Base-by-base conservation (phyloP, 176 grass and related monocot species). In the Urochloa ruziziensis region DNA sequence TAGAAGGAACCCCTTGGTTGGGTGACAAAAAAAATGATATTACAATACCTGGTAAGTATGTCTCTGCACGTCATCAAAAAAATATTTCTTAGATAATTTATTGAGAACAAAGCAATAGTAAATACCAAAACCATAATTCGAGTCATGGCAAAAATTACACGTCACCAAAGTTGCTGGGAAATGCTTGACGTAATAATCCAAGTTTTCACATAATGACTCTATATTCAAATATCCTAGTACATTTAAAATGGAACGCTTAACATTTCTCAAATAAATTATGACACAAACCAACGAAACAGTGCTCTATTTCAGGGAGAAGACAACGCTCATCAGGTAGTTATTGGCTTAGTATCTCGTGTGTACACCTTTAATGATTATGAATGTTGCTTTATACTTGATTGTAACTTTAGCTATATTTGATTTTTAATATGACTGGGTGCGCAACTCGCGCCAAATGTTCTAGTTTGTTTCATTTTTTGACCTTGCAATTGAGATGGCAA, bases 11-110 rank as follows among this genome's bases (percentile, higher is more conserved):
- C 15, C 52, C 11, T 70, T 77, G 21, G 54, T 18, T 10, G 36
- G 40, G 71, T 12, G 76, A 64, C 44, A 70, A 35, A 33, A 19
- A 73, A 77, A 34, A n/a, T 37, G 5, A 70, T 39, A 87, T 65
- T 28, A 80, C 44, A 73, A 70, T 91, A 93, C 95, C 92, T 94
- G 90, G 92, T 98, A 98, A n/a, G 70, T 94, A 94, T 86, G 90
- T 98, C 77, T 98, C 95, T n/a, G n/a, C n/a, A n/a, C n/a, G n/a
- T n/a, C n/a, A n/a, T n/a, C 67, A 54, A 32, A 32, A 82, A 86
- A 81, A 57, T 52, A 80, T 64, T 63, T 73, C 36, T 58, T 43
- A 81, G 27, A 80, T 36, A 71, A 36, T 57, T 8, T 63, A 73
- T 24, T 76, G 51, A 37, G 33, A 76, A 19, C 13, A 4, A 70